Evolutionary conservation across 176 grass and related monocot genomes (phyloP), one percentile per base, ranked within the genome.

Genomic region (Elymus sibiricus): DNA sequence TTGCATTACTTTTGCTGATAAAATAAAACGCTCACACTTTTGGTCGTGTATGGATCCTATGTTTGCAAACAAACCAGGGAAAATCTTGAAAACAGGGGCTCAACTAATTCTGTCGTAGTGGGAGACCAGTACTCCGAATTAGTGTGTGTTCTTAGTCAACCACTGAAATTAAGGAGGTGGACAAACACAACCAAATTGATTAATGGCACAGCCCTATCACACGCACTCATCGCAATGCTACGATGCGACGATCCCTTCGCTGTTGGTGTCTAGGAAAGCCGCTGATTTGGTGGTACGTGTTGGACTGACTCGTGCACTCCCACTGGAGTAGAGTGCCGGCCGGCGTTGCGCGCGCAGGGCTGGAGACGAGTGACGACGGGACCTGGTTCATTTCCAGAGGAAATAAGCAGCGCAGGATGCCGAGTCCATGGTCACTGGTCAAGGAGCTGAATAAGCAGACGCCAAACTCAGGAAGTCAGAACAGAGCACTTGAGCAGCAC

Each of bases 211-310:
- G 40, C 72, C 28, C 19, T 34, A 46, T 49, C 21, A 64, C 5
- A 29, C 12, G 63, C 16, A 34, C 31, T 65, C 24, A 74, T 46
- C 61, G 39, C 55, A n/a, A 42, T 27, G 70, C 40, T 74, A 27
- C 2, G 70, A 14, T 46, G 43, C 5, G 15, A 40, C 26, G 16
- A 74, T 27, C 71, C 13, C 37, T 79, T 79, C 17, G 43, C 72
- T 49, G 82, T 83, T 63, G 60, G 39, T 84, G 55, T 47, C 56
- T 21, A 83, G 70, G 82, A 65, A 65, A 80, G 21, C 55, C 55
- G 60, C 78, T 65, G 64, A 65, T 44, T 65, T 63, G 58, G 25
- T 80, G 37, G 60, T 64, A 44, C 49, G 49, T 53, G 47, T 51
- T 51, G 47, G 47, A 38, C 37, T 6, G 6, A 15, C 47, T 19